Conservation (phyloP, 805 yeast genomes). For the Sungouiozyma ichnusensis region DNA sequence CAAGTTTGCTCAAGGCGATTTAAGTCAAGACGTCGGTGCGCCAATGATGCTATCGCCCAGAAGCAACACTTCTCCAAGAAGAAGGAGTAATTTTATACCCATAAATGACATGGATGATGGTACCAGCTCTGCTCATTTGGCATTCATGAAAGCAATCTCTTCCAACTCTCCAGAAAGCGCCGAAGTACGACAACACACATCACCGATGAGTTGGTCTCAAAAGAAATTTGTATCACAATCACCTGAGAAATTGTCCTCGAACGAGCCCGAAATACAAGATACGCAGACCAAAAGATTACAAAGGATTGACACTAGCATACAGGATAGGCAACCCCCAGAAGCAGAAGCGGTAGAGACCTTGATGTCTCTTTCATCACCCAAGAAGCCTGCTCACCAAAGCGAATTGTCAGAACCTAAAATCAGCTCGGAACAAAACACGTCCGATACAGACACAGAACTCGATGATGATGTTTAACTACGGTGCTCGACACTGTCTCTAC, state of each 20-base stretch:
- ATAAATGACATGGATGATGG: slow-evolving; percentile 9
- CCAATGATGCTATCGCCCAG: slow-evolving; percentile 6
- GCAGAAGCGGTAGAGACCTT: slow-evolving; percentile 34
- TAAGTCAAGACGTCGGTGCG: slow-evolving; percentile 6
- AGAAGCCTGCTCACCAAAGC: slow-evolving; percentile 11
- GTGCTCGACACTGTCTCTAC: background rate
- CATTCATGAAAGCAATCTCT: slow-evolving; percentile 32
- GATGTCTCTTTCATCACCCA: slow-evolving; percentile 33
- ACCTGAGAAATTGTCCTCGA: background rate
- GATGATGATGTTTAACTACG: slow-evolving; percentile 1
- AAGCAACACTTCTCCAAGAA: background rate
- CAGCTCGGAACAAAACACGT: slow-evolving; percentile 2
- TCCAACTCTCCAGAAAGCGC: slow-evolving; percentile 2
- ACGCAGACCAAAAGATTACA: background rate
- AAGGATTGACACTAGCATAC: background rate
- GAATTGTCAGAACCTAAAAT: slow-evolving; percentile 1
- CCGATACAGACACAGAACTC: slow-evolving; percentile 8
- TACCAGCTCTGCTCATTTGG: slow-evolving; percentile 31
- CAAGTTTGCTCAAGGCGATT: slow-evolving; percentile 7
- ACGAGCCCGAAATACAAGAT: background rate
- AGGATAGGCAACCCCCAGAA: background rate
- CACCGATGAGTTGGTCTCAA: background rate
- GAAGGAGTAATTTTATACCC: slow-evolving; percentile 1
- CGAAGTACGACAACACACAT: slow-evolving; percentile 7
- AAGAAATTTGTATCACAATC: background rate